Conservation (phyloP, 371 early-diverging fungal genomes). For the Apophysomyces ossiformis region DNA sequence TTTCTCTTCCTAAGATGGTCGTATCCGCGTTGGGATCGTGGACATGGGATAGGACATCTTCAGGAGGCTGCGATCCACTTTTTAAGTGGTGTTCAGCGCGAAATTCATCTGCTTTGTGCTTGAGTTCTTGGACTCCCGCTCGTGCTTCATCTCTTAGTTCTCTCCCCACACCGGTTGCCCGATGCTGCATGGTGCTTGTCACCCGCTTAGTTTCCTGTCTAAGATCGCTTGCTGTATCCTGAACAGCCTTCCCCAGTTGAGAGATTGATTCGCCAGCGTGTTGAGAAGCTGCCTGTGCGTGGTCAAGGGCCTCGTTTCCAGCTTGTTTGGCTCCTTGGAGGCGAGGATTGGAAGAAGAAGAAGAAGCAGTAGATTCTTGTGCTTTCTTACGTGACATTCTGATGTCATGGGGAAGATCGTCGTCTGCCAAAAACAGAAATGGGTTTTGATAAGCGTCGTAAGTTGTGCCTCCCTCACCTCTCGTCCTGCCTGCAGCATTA, state of each 20-base stretch:
- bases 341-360: neutral
- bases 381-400: neutral
- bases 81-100: constrained; percentile 35
- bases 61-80: constrained; percentile 33
- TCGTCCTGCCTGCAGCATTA: constrained; percentile 15
- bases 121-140: constrained; percentile 13
- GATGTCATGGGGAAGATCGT: neutral
- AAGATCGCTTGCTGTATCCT: constrained; percentile 18
- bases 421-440: neutral
- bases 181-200: neutral
- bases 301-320: neutral
- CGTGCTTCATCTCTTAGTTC: constrained; percentile 7
- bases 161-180: neutral
- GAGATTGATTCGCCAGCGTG: constrained; percentile 15
- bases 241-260: constrained; percentile 22
- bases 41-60: constrained; percentile 21
- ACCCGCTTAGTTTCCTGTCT: constrained; percentile 9
- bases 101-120: constrained; percentile 24
- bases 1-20: neutral
- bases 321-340: constrained; percentile 6
- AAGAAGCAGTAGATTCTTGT: neutral
- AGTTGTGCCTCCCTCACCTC: constrained; percentile 15
- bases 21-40: constrained; percentile 5
- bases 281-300: constrained; percentile 14
- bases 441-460: constrained; percentile 8